Evolutionary conservation across 106 monocot genomes (phyloP).

Genomic region (Phalaenopsis equestris): DNA sequence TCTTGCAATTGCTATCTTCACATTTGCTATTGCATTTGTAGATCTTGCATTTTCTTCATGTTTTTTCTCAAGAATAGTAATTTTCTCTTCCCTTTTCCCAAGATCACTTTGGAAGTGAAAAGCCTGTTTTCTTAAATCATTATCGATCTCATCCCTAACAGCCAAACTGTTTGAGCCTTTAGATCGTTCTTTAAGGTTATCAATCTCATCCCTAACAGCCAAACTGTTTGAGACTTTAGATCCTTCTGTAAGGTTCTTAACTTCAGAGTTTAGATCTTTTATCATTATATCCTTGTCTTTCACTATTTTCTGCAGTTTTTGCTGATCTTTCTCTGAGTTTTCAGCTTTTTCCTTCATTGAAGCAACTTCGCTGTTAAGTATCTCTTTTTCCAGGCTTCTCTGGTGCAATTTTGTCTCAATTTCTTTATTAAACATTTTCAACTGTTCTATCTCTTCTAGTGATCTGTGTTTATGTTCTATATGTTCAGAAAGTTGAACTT

Average conservation of each 20-base stretch:
- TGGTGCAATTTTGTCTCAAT: conserved; percentile 26
- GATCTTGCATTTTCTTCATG: conserved; percentile 18
- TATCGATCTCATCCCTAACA: conserved; percentile 34
- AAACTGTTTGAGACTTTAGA: conserved; percentile 30
- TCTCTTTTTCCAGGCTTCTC: conserved; percentile 25
- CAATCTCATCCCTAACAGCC: conserved; percentile 29
- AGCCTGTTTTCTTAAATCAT: conserved; percentile 36
- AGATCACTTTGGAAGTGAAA: conserved; percentile 23
- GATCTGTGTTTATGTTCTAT: conserved; percentile 22
- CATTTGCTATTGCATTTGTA: conserved; percentile 4
- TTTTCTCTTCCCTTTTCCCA: conserved; percentile 26
- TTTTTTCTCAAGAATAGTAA: conserved; percentile 20
- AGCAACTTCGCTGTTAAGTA: conserved; percentile 31
- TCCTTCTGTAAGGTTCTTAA: conserved; percentile 23
- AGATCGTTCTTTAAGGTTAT: conserved; percentile 35
- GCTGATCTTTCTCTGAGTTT: conserved; percentile 29
- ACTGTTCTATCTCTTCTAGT: conserved; percentile 26
- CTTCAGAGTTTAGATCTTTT: conserved; percentile 31
- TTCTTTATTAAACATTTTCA: conserved; percentile 20
- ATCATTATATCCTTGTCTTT: conserved; percentile 44
- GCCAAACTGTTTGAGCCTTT: conserved; percentile 28
- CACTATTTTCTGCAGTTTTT: conserved; percentile 13
- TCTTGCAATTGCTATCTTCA: conserved; percentile 15
- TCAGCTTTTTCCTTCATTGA: conserved; percentile 24
- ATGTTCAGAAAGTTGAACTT: conserved; percentile 24